phyloP scores from a whole-genome alignment of 1,284 basidiomycete species.

The Cryptococcus sp. region DNA sequence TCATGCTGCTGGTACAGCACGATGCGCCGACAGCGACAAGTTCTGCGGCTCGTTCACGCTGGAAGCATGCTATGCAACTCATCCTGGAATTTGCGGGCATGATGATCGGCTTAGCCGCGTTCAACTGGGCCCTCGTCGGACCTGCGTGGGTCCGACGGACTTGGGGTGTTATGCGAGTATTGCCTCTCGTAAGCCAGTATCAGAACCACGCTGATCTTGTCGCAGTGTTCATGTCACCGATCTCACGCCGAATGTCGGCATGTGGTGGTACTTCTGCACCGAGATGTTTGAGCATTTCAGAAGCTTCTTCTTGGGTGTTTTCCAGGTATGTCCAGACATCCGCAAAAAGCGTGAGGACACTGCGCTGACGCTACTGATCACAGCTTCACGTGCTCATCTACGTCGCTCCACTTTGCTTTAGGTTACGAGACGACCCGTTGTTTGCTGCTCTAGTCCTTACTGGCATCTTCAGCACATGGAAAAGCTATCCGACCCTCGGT shows the following conservation, averaged over 20 bases:
- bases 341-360: background rate
- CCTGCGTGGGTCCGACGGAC: slow-evolving; percentile 69
- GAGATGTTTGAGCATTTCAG: slow-evolving; percentile 99
- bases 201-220: background rate
- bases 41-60: too few relatives aligned
- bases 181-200: background rate
- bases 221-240: slow-evolving; percentile 72
- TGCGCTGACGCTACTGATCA: slow-evolving; percentile 1
- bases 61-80: too few relatives aligned
- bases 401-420: slow-evolving; percentile 78
- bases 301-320: slow-evolving; percentile 93
- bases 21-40: background rate
- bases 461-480: slow-evolving; percentile 81
- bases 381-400: slow-evolving; percentile 86
- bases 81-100: too few relatives aligned
- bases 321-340: slow-evolving; percentile 66
- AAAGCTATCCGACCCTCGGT: slow-evolving; percentile 86
- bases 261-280: slow-evolving; percentile 99
- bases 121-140: slow-evolving; percentile 31
- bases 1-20: slow-evolving; percentile 61
- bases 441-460: slow-evolving; percentile 75
- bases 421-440: slow-evolving; percentile 85
- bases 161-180: slow-evolving; percentile 78
- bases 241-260: slow-evolving; percentile 86
- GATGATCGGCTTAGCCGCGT: too few relatives aligned